Evolutionary conservation across 257 asterid genomes (phyloP).

Genomic region (Cruciata laevipes): DNA sequence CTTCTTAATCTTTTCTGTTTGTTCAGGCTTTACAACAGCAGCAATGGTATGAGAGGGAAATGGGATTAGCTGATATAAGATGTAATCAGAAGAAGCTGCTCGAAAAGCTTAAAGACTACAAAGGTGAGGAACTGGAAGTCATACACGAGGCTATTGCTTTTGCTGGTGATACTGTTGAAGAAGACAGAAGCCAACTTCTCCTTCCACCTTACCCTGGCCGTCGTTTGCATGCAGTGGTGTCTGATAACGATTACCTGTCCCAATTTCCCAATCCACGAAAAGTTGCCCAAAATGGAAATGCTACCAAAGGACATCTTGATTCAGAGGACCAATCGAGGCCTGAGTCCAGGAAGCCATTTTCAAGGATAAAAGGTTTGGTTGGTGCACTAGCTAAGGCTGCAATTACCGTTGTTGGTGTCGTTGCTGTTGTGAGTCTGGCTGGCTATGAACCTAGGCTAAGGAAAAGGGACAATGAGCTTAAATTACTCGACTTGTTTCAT

Average conservation of each 20-base stretch:
- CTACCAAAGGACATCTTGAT: conserved; percentile 10
- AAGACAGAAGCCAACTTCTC: conserved; percentile 72
- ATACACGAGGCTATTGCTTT: conserved; percentile 79
- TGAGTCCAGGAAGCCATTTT: conserved; percentile 28
- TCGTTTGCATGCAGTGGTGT: conserved; percentile 43
- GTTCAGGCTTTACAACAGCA: conserved; percentile 78
- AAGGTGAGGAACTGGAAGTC: conserved; percentile 72
- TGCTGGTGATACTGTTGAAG: conserved; percentile 68
- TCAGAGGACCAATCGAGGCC: conserved; percentile 24
- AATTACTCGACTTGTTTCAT: conserved; percentile 36
- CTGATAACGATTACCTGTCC: conserved; percentile 41
- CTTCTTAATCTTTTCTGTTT: background rate
- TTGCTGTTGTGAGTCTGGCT: conserved; percentile 60
- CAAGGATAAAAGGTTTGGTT: conserved; percentile 29
- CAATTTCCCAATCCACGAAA: conserved; percentile 32
- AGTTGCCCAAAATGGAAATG: conserved; percentile 45
- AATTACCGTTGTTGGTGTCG: conserved; percentile 56
- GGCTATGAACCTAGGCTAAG: conserved; percentile 65
- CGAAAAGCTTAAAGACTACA: conserved; percentile 70
- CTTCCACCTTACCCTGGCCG: conserved; percentile 93
- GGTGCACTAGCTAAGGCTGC: conserved; percentile 61
- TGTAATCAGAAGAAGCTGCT: conserved; percentile 72
- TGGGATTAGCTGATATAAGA: conserved; percentile 68
- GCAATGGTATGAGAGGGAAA: conserved; percentile 82
- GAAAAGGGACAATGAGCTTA: conserved; percentile 47